Conservation (phyloP, 2,329 filamentous ascomycete genomes). For the Stagonosporopsis chrysanthemi region DNA sequence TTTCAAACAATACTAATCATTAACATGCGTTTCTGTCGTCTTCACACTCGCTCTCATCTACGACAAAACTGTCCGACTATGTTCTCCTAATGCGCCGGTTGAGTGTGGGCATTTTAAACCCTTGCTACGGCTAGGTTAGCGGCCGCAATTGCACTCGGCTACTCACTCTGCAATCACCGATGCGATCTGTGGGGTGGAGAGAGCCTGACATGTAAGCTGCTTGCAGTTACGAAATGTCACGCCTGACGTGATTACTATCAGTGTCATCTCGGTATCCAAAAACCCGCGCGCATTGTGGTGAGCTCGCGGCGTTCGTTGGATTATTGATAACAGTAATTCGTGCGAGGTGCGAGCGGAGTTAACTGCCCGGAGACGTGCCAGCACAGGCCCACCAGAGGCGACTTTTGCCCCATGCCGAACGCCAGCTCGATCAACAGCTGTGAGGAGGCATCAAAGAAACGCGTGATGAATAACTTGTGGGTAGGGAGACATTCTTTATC, state of each 20-base stretch:
- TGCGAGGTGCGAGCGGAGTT: conserved; percentile 28
- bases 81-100: conserved; percentile 21
- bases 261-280: conserved; percentile 22
- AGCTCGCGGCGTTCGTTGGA: conserved; percentile 7
- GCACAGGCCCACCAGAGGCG: conserved; percentile 9
- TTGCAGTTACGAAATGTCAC: conserved; percentile 22
- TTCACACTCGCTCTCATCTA: conserved; percentile 23
- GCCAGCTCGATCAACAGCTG: neutral
- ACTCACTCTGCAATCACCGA: conserved; percentile 24
- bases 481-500: neutral
- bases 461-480: neutral
- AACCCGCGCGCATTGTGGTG: neutral
- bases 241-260: conserved; percentile 23
- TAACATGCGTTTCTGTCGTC: conserved; percentile 20
- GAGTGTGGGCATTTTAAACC: conserved; percentile 25
- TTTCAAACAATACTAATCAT: neutral
- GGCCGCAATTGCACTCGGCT: too few relatives aligned
- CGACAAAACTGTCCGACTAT: conserved; percentile 20
- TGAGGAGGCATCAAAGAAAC: neutral
- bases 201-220: conserved; percentile 20
- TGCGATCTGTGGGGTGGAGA: conserved; percentile 20
- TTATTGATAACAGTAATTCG: conserved; percentile 18
- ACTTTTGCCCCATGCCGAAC: conserved; percentile 10
- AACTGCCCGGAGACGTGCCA: conserved; percentile 10
- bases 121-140: too few relatives aligned